Conservation (phyloP, 331 rosid genomes). For the Malus hybrid region DNA sequence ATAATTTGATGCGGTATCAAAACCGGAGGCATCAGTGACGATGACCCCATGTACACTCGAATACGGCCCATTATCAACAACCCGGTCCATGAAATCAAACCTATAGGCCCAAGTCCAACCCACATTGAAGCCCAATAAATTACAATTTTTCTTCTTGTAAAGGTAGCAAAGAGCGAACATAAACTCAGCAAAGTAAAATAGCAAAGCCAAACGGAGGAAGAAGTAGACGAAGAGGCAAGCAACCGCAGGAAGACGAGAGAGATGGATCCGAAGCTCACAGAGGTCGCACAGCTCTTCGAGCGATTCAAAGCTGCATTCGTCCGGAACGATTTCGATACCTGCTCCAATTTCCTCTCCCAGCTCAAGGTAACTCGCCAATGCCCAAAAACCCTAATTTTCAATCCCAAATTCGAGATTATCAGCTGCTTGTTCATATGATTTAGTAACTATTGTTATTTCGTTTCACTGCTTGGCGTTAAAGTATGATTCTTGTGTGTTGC, state of each 20-base stretch:
- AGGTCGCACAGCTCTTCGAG: constrained; percentile 66
- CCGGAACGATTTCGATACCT: constrained; percentile 47
- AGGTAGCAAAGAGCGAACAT: neutral
- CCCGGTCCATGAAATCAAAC: neutral
- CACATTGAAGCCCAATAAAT: neutral
- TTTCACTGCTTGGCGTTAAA: neutral
- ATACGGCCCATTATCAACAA: neutral
- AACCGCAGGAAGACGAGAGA: neutral
- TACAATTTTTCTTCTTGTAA: constrained; percentile 9
- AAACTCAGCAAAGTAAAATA: neutral
- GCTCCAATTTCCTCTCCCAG: constrained; percentile 48
- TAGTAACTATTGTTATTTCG: neutral
- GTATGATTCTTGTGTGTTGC: neutral
- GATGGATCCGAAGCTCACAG: constrained; percentile 79
- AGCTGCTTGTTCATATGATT: neutral
- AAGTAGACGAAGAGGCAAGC: neutral
- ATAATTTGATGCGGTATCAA: no score
- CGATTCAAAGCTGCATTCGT: constrained; percentile 70
- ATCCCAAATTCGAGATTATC: neutral
- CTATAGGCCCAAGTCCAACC: neutral
- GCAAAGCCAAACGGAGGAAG: neutral
- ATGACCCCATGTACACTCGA: no score
- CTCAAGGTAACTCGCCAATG: constrained; percentile 51
- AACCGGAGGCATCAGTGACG: no score
- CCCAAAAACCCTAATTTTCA: constrained; percentile 35